These are phyloP conservation scores for Nannizziopsis barbatae DNA, from an alignment of 2,329 filamentous ascomycete genomes.

Conservation along the genomic window DNA sequence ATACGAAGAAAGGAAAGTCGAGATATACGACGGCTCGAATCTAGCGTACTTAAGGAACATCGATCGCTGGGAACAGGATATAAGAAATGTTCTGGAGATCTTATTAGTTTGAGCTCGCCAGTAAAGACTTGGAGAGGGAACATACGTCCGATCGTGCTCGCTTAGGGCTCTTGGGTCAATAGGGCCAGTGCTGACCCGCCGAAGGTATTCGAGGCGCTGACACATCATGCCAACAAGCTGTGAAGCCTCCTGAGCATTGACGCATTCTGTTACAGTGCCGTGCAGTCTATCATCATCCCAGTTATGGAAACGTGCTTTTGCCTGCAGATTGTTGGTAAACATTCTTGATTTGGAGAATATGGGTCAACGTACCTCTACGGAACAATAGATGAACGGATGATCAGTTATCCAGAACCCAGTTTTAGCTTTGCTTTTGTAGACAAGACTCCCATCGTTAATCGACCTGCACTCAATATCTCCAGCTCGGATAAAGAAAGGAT, in stretches of 20 bases:
- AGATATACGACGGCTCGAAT: not conserved
- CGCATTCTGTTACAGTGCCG: not conserved
- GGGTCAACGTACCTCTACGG: not conserved
- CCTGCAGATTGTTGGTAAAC: not conserved
- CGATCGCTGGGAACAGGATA: not conserved
- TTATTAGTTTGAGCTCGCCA: too few species aligned
- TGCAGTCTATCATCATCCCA: not conserved
- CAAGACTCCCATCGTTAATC: not conserved
- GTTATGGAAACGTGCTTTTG: not conserved
- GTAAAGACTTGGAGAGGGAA: too few species aligned
- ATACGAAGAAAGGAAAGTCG: too few species aligned
- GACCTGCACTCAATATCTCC: not conserved
- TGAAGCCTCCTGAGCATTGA: conserved; percentile 3
- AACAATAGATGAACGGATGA: not conserved
- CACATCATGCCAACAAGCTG: conserved; percentile 8
- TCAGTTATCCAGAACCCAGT: not conserved
- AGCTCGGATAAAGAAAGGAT: not conserved
- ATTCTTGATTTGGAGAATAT: not conserved
- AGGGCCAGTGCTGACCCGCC: not conserved
- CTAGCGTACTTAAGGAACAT: not conserved
- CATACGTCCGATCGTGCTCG: not conserved
- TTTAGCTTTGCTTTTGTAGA: not conserved
- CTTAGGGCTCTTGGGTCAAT: not conserved
- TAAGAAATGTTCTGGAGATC: not conserved
- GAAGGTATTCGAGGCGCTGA: not conserved